These are phyloP conservation scores for Podila verticillata DNA, from an alignment of 192 early-diverging fungal genomes.

Conservation along the genomic window DNA sequence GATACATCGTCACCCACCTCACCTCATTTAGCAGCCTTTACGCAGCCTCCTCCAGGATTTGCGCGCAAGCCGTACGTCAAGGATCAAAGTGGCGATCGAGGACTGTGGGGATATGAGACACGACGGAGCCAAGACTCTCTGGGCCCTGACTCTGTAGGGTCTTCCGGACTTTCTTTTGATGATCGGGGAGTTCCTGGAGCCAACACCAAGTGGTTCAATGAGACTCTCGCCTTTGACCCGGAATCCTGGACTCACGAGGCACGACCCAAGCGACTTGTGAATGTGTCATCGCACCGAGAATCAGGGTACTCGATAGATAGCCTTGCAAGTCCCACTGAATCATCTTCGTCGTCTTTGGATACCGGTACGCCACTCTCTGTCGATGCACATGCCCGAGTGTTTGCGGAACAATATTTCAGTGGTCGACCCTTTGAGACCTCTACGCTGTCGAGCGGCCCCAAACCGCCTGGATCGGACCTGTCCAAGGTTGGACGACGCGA, in stretches of 20 bases:
- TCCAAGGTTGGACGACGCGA: neutral
- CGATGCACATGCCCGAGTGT: constrained; percentile 27
- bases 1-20: constrained; percentile 34
- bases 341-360: constrained; percentile 19
- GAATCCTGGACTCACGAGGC: neutral
- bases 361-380: constrained; percentile 13
- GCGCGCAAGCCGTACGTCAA: constrained; percentile 8
- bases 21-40: constrained; percentile 9
- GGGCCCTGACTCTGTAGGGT: neutral
- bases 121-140: neutral
- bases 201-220: neutral
- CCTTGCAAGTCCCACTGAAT: constrained; percentile 22
- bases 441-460: constrained; percentile 1
- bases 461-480: neutral
- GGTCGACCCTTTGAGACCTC: constrained; percentile 24
- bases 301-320: constrained; percentile 8
- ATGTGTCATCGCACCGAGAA: neutral
- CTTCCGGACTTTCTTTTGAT: neutral
- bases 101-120: constrained; percentile 17
- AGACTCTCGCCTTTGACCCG: neutral
- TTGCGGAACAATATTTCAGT: constrained; percentile 47
- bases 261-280: neutral
- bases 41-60: constrained; percentile 10
- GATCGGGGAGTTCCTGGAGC: constrained; percentile 1
- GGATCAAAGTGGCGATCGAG: constrained; percentile 10